Conservation (phyloP, 2,329 filamentous ascomycete genomes). For the Microcera coccophila region DNA sequence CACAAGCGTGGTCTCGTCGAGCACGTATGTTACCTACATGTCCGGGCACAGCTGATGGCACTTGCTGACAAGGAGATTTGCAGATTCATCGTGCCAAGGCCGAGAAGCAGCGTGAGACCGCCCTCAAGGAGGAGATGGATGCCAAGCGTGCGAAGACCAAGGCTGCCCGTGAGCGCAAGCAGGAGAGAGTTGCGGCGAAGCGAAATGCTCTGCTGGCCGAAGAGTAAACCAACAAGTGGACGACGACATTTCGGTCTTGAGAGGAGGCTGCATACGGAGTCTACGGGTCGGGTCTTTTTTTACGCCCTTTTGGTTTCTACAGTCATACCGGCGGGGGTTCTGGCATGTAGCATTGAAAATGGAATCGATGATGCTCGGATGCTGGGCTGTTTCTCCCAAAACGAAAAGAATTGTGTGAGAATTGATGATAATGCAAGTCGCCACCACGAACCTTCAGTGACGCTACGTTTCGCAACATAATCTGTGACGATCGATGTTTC, state of each 20-base stretch:
- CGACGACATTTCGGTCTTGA: constrained; percentile 45
- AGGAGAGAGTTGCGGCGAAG: constrained; percentile 89
- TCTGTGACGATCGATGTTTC: too few relatives aligned
- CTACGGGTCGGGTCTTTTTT: constrained; percentile 55
- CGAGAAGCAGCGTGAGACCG: constrained; percentile 94
- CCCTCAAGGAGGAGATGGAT: constrained; percentile 99
- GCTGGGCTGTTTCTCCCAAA: constrained; percentile 24
- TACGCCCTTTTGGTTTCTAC: constrained; percentile 45
- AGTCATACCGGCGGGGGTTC: constrained; percentile 49
- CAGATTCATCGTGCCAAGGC: constrained; percentile 99
- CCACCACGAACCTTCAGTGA: too few relatives aligned
- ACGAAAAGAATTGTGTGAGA: constrained; percentile 1
- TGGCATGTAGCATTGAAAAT: constrained; percentile 57
- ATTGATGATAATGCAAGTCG: too few relatives aligned
- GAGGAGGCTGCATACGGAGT: constrained; percentile 58
- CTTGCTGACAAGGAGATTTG: constrained; percentile 17
- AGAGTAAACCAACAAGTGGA: constrained; percentile 38
- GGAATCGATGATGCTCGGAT: constrained; percentile 48
- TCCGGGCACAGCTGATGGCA: constrained; percentile 2
- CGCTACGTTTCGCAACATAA: too few relatives aligned
- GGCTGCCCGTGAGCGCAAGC: constrained; percentile 97
- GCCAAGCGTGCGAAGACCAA: constrained; percentile 99
- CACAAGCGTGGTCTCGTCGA: constrained; percentile 99
- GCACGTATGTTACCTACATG: constrained; percentile 72
- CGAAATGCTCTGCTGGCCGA: constrained; percentile 74